Conservation (phyloP, 2,329 filamentous ascomycete species). For the Aspergillus quadricinctus region DNA sequence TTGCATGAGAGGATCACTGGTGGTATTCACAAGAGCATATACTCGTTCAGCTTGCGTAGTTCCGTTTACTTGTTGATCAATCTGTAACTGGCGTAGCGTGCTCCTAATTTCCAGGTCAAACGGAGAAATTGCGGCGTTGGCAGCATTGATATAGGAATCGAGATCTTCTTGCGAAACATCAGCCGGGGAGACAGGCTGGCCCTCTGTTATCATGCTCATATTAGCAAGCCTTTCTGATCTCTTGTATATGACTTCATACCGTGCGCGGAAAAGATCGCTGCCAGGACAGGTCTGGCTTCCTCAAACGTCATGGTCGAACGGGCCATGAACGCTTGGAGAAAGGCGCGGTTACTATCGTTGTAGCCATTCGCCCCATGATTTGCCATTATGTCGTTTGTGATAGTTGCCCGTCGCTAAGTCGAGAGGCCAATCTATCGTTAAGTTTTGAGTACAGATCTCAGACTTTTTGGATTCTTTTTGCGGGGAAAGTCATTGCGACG, state of each 20-base stretch:
- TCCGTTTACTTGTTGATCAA: constrained; percentile 9
- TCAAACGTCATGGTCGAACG: constrained; percentile 71
- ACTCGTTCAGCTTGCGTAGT: constrained; percentile 48
- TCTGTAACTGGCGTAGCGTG: constrained; percentile 62
- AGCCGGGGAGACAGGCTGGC: constrained; percentile 48
- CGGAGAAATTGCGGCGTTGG: constrained; percentile 67
- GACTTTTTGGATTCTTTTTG: neutral
- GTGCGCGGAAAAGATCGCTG: constrained; percentile 65
- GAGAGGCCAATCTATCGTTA: neutral
- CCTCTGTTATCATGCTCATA: constrained; percentile 28
- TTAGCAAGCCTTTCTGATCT: neutral
- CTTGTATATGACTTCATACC: constrained; percentile 27
- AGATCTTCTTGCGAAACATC: constrained; percentile 68
- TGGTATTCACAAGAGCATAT: constrained; percentile 83
- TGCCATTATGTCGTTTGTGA: constrained; percentile 7
- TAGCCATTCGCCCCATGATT: constrained; percentile 36
- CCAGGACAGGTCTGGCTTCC: constrained; percentile 69
- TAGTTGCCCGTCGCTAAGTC: neutral
- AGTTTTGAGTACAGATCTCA: neutral
- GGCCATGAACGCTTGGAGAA: constrained; percentile 82
- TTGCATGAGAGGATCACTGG: constrained; percentile 79
- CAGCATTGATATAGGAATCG: constrained; percentile 61
- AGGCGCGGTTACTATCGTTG: constrained; percentile 72
- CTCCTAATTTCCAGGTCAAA: constrained; percentile 87
- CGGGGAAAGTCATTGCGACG: constrained; percentile 2